Conservation (phyloP, 305 asterid species). For the Fraxinus platypoda region DNA sequence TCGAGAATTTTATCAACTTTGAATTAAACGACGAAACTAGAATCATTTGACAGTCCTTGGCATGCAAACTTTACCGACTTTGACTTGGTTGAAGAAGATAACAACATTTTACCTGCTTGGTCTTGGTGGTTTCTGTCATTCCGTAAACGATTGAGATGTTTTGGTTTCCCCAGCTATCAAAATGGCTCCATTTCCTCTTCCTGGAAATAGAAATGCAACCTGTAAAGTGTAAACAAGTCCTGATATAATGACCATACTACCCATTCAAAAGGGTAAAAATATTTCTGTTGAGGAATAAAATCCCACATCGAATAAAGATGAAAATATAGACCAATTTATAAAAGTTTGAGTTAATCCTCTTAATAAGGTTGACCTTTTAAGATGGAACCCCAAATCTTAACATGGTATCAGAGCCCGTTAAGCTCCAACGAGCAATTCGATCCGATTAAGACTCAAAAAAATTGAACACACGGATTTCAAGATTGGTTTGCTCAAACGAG, state of each 20-base stretch:
- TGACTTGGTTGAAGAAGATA: background rate
- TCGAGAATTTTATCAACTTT: background rate
- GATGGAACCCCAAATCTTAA: too few species aligned
- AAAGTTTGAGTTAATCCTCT: too few species aligned
- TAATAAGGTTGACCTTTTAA: too few species aligned
- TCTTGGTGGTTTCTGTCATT: background rate
- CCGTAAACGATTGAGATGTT: conserved; percentile 22
- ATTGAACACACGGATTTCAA: too few species aligned
- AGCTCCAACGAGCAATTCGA: too few species aligned
- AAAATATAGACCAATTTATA: too few species aligned
- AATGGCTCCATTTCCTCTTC: conserved; percentile 35
- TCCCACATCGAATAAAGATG: too few species aligned
- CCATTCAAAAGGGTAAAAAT: background rate
- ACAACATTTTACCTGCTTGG: background rate
- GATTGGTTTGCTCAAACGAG: too few species aligned
- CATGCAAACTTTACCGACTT: background rate
- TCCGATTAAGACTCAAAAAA: too few species aligned
- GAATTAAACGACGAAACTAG: background rate
- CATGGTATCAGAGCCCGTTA: too few species aligned
- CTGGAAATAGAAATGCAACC: conserved; percentile 33
- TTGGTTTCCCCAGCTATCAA: conserved; percentile 34
- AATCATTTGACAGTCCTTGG: background rate
- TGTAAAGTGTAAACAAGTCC: background rate
- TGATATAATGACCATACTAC: conserved; percentile 15
- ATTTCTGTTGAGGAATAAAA: too few species aligned